phyloP scores from a whole-genome alignment of 169 alveolate species.

The Plasmodium malariae region DNA sequence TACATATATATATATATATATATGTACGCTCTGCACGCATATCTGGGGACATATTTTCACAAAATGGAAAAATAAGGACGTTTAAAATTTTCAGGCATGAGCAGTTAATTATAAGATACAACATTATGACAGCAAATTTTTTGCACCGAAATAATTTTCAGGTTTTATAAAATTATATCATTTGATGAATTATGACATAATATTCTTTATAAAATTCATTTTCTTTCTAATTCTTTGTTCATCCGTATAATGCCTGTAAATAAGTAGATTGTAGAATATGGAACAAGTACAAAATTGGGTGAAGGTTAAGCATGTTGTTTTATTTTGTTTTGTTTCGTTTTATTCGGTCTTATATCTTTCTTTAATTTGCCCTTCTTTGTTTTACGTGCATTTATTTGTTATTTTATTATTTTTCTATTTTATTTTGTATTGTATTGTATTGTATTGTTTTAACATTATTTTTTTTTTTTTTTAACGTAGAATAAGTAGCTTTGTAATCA shows the following conservation, averaged over 20 bases:
- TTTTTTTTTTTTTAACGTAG: background rate
- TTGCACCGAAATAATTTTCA: background rate
- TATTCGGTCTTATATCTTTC: too few species aligned
- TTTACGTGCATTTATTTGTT: background rate
- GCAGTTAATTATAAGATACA: background rate
- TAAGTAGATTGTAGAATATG: background rate
- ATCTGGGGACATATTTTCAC: background rate
- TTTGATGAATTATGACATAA: background rate
- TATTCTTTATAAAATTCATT: conserved; percentile 4
- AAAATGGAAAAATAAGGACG: background rate
- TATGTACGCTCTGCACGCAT: background rate
- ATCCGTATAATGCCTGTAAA: conserved; percentile 21
- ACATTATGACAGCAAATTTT: too few species aligned
- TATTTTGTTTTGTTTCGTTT: background rate
- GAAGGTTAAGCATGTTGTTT: background rate
- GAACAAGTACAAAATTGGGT: background rate
- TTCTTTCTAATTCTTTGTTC: background rate
- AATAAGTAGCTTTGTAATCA: conserved; percentile 33
- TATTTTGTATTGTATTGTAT: background rate
- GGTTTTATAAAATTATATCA: background rate
- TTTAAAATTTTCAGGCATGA: background rate
- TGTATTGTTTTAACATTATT: background rate
- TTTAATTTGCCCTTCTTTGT: too few species aligned
- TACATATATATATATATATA: background rate
- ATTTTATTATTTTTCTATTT: too few species aligned